Evolutionary conservation across 2,329 filamentous ascomycete species (phyloP).

Genomic region (Dendrostoma leiphaemia): DNA sequence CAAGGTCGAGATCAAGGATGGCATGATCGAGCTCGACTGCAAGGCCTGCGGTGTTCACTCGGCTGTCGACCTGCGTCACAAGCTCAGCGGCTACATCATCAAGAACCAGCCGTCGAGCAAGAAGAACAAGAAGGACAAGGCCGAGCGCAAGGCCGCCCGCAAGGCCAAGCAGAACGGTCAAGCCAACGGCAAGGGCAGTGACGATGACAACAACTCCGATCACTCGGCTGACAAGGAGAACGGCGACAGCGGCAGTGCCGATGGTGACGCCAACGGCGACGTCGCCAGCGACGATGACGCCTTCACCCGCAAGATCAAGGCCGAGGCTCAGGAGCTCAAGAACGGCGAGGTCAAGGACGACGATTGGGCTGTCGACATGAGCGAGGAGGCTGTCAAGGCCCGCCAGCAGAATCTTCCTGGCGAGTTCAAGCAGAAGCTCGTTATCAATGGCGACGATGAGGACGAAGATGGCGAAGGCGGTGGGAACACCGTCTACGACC

Average conservation of each 20-base stretch:
- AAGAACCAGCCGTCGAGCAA: constrained; percentile 75
- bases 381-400: constrained; percentile 89
- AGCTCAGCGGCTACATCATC: constrained; percentile 95
- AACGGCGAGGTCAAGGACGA: constrained; percentile 68
- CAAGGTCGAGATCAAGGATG: constrained; percentile 91
- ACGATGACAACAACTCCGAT: constrained; percentile 53
- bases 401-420: constrained; percentile 90
- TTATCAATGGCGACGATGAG: constrained; percentile 71
- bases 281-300: constrained; percentile 83
- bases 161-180: constrained; percentile 79
- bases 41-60: constrained; percentile 96
- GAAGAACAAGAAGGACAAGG: constrained; percentile 98
- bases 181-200: constrained; percentile 53
- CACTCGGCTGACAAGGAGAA: constrained; percentile 45
- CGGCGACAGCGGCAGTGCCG: constrained; percentile 47
- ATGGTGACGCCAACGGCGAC: constrained; percentile 56
- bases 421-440: constrained; percentile 90
- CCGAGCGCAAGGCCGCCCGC: constrained; percentile 84
- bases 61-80: constrained; percentile 88
- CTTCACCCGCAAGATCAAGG: constrained; percentile 73
- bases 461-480: constrained; percentile 78
- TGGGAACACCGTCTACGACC: constrained; percentile 78
- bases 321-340: constrained; percentile 48
- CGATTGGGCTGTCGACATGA: constrained; percentile 96
- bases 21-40: constrained; percentile 90